Conservation (phyloP, 2,329 filamentous ascomycete species). For the Clonostachys rosea region DNA sequence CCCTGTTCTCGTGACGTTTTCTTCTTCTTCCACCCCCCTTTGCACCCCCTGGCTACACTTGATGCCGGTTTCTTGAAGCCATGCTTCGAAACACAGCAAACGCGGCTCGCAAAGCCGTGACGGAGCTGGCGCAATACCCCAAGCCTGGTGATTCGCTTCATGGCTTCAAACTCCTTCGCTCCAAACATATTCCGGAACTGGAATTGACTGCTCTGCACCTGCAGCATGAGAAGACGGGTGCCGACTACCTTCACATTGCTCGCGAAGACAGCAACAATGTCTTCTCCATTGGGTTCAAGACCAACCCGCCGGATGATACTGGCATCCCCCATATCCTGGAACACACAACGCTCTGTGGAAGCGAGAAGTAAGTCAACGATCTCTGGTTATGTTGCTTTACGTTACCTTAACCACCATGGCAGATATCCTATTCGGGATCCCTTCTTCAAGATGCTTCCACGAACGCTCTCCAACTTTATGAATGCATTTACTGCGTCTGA, state of each 20-base stretch:
- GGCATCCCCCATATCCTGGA: constrained; percentile 96
- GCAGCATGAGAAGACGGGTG: constrained; percentile 90
- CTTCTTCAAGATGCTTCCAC: constrained; percentile 99
- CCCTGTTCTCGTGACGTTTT: not conserved
- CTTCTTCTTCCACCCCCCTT: not conserved
- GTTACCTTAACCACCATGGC: constrained; percentile 13
- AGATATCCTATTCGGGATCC: constrained; percentile 97
- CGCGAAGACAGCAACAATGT: constrained; percentile 98
- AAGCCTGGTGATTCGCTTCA: constrained; percentile 81
- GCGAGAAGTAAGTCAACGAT: constrained; percentile 64
- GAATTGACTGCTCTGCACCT: constrained; percentile 88
- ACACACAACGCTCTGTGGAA: constrained; percentile 94
- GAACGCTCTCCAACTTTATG: constrained; percentile 99
- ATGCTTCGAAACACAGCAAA: constrained; percentile 51
- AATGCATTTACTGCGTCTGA: constrained; percentile 97
- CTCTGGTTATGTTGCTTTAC: constrained; percentile 3
- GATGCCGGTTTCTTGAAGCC: not conserved
- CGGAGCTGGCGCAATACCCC: constrained; percentile 71
- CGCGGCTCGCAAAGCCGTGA: constrained; percentile 59
- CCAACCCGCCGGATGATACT: constrained; percentile 93
- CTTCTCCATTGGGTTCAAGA: constrained; percentile 99
- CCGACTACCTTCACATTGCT: constrained; percentile 92
- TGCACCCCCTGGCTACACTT: not conserved
- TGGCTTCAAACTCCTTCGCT: constrained; percentile 85
- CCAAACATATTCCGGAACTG: constrained; percentile 90